Evolutionary conservation across 2,329 filamentous ascomycete species (phyloP).

Genomic region (Penicillium expansum): DNA sequence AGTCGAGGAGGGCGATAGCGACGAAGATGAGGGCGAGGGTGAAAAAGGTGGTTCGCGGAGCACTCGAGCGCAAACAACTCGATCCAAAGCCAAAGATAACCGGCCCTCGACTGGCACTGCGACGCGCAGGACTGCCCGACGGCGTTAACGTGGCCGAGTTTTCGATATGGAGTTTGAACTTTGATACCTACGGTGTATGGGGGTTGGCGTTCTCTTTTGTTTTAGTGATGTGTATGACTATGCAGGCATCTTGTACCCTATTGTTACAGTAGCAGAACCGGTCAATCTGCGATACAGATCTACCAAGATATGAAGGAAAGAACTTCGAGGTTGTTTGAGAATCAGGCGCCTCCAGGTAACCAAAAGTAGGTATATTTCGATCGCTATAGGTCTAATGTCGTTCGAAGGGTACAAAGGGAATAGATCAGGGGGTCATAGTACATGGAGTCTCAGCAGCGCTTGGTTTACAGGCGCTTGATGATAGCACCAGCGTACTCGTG

Average conservation of each 20-base stretch:
- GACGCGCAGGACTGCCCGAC: constrained; percentile 37
- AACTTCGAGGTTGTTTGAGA: background rate
- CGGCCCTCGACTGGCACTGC: constrained; percentile 32
- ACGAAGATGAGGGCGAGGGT: constrained; percentile 37
- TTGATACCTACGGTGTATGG: constrained; percentile 29
- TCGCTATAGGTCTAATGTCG: constrained; percentile 39
- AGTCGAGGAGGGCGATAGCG: constrained; percentile 38
- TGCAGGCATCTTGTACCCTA: background rate
- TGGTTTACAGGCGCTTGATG: constrained; percentile 61
- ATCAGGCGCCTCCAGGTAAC: constrained; percentile 27
- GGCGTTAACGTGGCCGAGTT: constrained; percentile 25
- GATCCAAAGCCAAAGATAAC: constrained; percentile 38
- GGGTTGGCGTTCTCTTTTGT: constrained; percentile 11
- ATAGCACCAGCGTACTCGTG: constrained; percentile 91
- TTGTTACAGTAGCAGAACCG: background rate
- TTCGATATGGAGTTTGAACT: constrained; percentile 1
- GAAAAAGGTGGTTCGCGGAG: constrained; percentile 39
- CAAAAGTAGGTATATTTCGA: constrained; percentile 38
- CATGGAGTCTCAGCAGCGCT: constrained; percentile 26
- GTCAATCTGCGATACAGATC: background rate
- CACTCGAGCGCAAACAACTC: constrained; percentile 37
- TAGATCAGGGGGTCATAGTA: constrained; percentile 38
- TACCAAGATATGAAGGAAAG: background rate
- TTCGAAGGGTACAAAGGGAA: constrained; percentile 36
- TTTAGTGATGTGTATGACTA: constrained; percentile 7